Evolutionary conservation across 495 filamentous ascomycete species (phyloP), one percentile per base, ranked within the genome.

Genomic region (Talaromyces adpressus): DNA sequence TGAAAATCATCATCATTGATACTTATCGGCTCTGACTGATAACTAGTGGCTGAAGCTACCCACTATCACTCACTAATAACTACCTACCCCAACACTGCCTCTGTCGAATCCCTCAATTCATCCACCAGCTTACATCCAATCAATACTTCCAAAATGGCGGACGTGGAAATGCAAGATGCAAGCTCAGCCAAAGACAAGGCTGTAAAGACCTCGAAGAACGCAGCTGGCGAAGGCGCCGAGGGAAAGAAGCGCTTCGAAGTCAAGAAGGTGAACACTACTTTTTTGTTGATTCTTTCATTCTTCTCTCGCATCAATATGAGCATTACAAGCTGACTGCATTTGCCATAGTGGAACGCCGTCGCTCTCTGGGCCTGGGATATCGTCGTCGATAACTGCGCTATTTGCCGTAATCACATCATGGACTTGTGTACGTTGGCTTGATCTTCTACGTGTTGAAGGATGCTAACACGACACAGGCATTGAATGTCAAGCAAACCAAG

Each of bases 341-440:
- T 54, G 12, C 6, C 34, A 20, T 58, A 98, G 93, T 99, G 94
- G 94, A 98, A 97, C 67, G 94, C 95, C 1, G 94, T 99, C n/a
- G 91, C 94, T 36, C 81, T 99, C 2, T 99, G 94, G 94, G 95
- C 94, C 2, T 99, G 94, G 94, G 94, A 99, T 76, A 99, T 99
- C 60, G 93, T 99, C 12, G 94, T 99, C 59, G 94, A 99, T 79
- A 99, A 99, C 82, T 99, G 94, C 74, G 94, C 94, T 64, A 99
- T 99, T 71, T 99, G 94, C 79, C 86, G 94, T 68, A 99, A 99
- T 71, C 94, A 99, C 72, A 99, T 99, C 74, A 99, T 99, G 94
- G 94, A 99, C 74, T 81, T 99, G 29, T 99, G 92, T 93, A 82
- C 65, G 86, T 74, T 57, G 45, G 30, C 57, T 29, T 34, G 29